A percentile compares a stretch with the other conserved stretches of the same genome.
Evolutionary conservation across 148 eudicot species (phyloP).

Genomic region (Polygonum aviculare): DNA sequence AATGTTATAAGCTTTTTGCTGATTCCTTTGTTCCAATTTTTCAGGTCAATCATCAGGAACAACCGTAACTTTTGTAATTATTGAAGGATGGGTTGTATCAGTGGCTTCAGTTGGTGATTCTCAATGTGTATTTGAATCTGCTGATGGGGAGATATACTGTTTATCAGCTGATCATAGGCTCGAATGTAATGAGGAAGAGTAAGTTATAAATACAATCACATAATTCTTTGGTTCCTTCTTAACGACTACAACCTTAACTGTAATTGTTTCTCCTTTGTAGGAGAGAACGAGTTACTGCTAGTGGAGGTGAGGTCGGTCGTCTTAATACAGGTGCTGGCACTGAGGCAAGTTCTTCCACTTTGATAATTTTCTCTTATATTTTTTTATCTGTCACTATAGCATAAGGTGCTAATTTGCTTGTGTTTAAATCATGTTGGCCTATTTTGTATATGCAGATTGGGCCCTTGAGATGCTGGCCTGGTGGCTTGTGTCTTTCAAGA

Average conservation of each 20-base stretch:
- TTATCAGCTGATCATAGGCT: constrained; percentile 98
- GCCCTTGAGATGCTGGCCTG: constrained; percentile 99
- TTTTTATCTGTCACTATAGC: too few species aligned
- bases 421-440: not conserved
- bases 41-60: constrained; percentile 91
- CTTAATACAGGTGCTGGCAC: constrained; percentile 98
- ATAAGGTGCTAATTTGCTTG: not conserved
- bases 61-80: constrained; percentile 82
- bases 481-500: constrained; percentile 94
- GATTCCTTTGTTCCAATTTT: not conserved
- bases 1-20: too few species aligned
- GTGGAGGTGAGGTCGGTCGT: constrained; percentile 99
- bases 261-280: constrained; percentile 23
- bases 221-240: not conserved
- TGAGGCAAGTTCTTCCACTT: constrained; percentile 41
- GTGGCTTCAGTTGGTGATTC: constrained; percentile 99
- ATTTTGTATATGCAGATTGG: constrained; percentile 47
- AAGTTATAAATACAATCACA: constrained; percentile 19
- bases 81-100: constrained; percentile 86
- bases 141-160: constrained; percentile 71
- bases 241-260: not conserved
- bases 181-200: constrained; percentile 81
- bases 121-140: constrained; percentile 80
- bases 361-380: not conserved
- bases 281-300: constrained; percentile 80